Evolutionary conservation across 2,329 filamentous ascomycete genomes (phyloP), one percentile per base, ranked within the genome.

Genomic region (Sporothrix euskadiensis): DNA sequence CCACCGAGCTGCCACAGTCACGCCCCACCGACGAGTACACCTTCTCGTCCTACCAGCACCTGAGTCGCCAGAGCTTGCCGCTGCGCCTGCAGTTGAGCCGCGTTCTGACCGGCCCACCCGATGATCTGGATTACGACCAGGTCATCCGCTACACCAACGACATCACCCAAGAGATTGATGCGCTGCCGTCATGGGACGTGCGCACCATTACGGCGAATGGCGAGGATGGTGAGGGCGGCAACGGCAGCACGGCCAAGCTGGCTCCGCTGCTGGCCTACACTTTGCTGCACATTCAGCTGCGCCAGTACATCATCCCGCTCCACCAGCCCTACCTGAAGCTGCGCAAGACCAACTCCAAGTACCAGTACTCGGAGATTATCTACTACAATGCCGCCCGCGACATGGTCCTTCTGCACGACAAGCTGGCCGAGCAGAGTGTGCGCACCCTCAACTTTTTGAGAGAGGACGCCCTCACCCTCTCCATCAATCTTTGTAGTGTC

Each of bases 371-470:
- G 1, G 88, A 90, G 76, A 88, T 89, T 73, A 86, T 89, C 66
- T 90, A 89, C 82, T 89, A 89, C 80, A 89, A 88, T 72, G 87
- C 88, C 0, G 88, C 88, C 0, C 84, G 88, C 47, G 88, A 90
- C 75, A 87, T 90, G 77, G 87, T 90, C 0, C 81, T 89, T n/a
- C 83, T 90, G 75, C 87, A 89, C 78, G 87, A 89, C 78, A 87
- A 87, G 76, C 84, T 90, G 44, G 86, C 86, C 73, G 85, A 89
- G 75, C 87, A 87, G 77, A 87, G 87, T 35, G 84, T 89, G 71
- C 85, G 88, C 52, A 85, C 86, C 14, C 82, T 90, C 72, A 89
- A 89, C 79, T 89, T 89, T 76, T 79, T 90, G 56, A 84, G 88
- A 65, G 88, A 89, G 78, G 88, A 90, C 76, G 85, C 85, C 0